Base-by-base conservation (phyloP, 2,329 filamentous ascomycete genomes). In the Ophiostoma fasciatum region DNA sequence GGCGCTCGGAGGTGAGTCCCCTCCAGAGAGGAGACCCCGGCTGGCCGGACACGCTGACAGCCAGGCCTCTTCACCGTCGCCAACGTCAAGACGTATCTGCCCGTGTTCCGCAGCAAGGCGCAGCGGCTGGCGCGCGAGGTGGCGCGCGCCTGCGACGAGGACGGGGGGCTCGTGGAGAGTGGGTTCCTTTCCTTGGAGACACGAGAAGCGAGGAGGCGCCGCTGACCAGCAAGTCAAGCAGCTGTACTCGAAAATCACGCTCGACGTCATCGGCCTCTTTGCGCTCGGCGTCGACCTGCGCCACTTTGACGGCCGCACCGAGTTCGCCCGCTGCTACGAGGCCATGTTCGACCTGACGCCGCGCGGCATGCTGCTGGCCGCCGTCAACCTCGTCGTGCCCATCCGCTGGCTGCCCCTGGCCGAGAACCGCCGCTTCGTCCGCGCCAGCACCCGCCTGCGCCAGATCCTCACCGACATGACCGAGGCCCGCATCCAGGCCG, bases 341-440 rank as follows among this genome's bases (percentile, higher is more conserved):
- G 41, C 44, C 18, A 40, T 58, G 33, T 52, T 59, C 28, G 49
- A 54, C 12, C 51, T 52, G 14, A 35, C 45, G 0, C 38, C 40
- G 1, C 12, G 14, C 2, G 36, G 36, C 23, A 39, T 39, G 33
- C 6, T 31, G 4, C 33, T 39, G 17, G 36, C 39, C 4, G 36
- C 36, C 13, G 18, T 42, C 22, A 40, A 38, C 23, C 40, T 37
- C 4, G 11, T 42, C 7, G 5, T 46, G 3, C 45, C 45, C 0
- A 23, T 45, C 21, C 39, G 42, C 1, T 53, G 58, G 47, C 42
- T 62, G 4, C 61, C 60, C 0, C 26, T 63, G 1, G 37, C 55
- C 29, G 56, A 56, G 2, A 65, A 64, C 38, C 48, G 45, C 6
- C 45, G 39, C 4, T 63, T 61, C 40, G 40, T 59, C n/a, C 36